phyloP scores from a whole-genome alignment of 1,139 yeast genomes.

The Debaryomyces subglobosus region DNA sequence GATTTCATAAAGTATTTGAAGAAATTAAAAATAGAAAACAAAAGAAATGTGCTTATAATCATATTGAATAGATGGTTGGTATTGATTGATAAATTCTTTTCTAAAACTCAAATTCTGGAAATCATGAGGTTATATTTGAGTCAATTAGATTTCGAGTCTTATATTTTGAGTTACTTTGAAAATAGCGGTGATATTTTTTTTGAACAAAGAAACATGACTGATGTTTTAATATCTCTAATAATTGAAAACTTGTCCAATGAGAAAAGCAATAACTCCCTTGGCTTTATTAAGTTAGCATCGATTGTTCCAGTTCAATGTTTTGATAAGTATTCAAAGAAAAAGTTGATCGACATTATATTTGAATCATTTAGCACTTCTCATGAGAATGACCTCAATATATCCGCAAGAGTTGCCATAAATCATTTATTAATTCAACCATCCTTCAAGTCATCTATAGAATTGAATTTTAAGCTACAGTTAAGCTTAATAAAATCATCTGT shows the following conservation, averaged over 20 bases:
- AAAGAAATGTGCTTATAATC: constrained; percentile 3
- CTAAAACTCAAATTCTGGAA: constrained; percentile 17
- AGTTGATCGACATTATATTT: constrained; percentile 37
- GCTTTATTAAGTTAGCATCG: constrained; percentile 17
- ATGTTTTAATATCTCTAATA: constrained; percentile 27
- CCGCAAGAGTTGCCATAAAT: constrained; percentile 24
- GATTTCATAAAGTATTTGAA: constrained; percentile 31
- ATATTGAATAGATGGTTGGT: constrained; percentile 61
- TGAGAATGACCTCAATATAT: constrained; percentile 8
- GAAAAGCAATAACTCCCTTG: constrained; percentile 5
- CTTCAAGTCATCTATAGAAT: constrained; percentile 53
- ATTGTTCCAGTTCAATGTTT: constrained; percentile 55
- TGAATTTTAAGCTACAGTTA: constrained; percentile 31
- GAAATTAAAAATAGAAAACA: constrained; percentile 19
- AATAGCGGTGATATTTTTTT: constrained; percentile 29
- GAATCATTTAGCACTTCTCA: constrained; percentile 9
- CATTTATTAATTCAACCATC: constrained; percentile 53
- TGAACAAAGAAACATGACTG: constrained; percentile 45
- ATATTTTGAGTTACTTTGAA: constrained; percentile 23
- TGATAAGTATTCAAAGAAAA: constrained; percentile 42
- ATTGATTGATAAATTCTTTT: constrained; percentile 41
- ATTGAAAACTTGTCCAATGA: constrained; percentile 5
- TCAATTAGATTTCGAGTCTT: constrained; percentile 11
- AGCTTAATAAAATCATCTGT: constrained; percentile 21
- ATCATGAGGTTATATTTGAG: constrained; percentile 18